A percentile compares a stretch with the other conserved stretches of the same genome.
These are phyloP conservation scores for Jimgerdemannia flammicorona DNA, from an alignment of 192 early-diverging fungal species.

Conservation along the genomic window DNA sequence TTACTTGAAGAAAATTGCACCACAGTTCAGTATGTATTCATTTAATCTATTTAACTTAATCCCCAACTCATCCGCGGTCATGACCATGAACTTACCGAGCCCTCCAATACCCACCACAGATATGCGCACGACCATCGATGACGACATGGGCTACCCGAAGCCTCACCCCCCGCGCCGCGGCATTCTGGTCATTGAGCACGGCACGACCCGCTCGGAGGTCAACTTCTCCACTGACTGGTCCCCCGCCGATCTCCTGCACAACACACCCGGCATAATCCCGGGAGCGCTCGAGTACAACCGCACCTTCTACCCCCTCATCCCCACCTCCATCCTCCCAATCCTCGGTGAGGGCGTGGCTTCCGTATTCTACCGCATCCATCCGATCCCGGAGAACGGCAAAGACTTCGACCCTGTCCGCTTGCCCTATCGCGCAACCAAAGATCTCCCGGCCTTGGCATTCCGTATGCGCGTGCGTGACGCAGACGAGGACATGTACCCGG, in stretches of 20 bases:
- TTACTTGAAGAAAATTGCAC: neutral
- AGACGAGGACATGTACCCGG: neutral
- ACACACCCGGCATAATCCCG: neutral
- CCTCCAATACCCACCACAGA: neutral
- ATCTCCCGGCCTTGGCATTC: neutral
- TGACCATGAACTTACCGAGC: neutral
- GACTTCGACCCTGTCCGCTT: neutral
- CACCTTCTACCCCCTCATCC: neutral
- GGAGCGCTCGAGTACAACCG: neutral
- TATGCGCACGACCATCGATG: neutral
- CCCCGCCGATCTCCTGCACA: neutral
- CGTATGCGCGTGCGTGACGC: neutral
- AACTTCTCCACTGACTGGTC: neutral
- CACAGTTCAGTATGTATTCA: neutral
- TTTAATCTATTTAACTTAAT: neutral
- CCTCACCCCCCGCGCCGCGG: neutral
- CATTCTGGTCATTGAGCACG: neutral
- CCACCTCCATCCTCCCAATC: neutral
- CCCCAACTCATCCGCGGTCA: neutral
- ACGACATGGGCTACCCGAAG: neutral
- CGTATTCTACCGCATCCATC: neutral
- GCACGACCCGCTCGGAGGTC: neutral
- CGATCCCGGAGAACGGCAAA: neutral
- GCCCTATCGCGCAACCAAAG: neutral
- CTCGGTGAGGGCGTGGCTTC: neutral